These are phyloP conservation scores for Phylloporus sp. DNA, from an alignment of 768 basidiomycete species.

Conservation along the genomic window DNA sequence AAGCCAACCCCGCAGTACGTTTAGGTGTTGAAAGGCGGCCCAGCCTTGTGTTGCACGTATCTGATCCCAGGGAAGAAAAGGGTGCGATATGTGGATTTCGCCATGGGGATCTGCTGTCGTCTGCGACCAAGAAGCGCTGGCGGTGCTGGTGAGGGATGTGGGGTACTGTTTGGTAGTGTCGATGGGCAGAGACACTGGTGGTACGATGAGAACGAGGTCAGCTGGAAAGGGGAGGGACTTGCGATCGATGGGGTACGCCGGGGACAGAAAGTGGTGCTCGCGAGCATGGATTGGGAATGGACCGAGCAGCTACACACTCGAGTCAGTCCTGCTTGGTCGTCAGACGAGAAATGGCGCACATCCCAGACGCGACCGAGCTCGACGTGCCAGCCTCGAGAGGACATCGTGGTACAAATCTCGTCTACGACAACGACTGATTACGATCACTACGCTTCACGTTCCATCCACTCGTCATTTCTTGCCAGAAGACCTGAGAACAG, in stretches of 20 bases:
- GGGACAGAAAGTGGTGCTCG: conserved; percentile 79
- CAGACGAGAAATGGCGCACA: conserved; percentile 15
- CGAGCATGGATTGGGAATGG: conserved; percentile 82
- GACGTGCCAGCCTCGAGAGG: conserved; percentile 18
- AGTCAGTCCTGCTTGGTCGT: not conserved
- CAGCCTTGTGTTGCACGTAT: conserved; percentile 79
- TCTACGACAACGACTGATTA: too few species aligned
- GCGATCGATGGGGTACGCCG: conserved; percentile 69
- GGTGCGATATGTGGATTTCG: conserved; percentile 57
- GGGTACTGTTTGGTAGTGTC: conserved; percentile 39
- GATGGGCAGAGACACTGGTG: conserved; percentile 11
- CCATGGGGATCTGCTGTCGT: conserved; percentile 40
- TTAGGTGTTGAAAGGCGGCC: conserved; percentile 80
- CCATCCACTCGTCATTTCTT: conserved; percentile 56
- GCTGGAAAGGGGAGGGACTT: conserved; percentile 19
- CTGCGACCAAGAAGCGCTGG: conserved; percentile 55
- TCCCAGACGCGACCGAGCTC: conserved; percentile 27
- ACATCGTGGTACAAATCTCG: conserved; percentile 5
- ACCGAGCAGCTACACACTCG: conserved; percentile 56
- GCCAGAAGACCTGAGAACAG: conserved; percentile 52
- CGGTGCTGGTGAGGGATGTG: conserved; percentile 41
- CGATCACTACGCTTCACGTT: too few species aligned
- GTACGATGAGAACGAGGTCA: not conserved
- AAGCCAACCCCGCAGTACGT: conserved; percentile 60
- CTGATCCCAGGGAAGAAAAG: conserved; percentile 56